phyloP scores from a whole-genome alignment of 257 asterid species.

The Fraxinus excelsior region DNA sequence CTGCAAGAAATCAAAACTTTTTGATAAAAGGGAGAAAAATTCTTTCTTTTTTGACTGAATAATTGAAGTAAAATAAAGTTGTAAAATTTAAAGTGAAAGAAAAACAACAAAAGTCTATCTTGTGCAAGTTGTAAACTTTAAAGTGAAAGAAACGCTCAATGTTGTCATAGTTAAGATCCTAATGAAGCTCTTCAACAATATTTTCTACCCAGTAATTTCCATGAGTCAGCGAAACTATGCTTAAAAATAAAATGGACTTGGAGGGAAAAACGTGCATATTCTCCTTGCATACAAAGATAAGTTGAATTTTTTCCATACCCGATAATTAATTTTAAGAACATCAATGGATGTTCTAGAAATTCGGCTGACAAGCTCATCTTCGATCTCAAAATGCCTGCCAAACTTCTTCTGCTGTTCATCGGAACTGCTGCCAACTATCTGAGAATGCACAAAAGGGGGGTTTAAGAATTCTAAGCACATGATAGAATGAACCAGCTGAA shows the following conservation, averaged over 20 bases:
- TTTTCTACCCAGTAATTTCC: no score
- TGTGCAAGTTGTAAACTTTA: no score
- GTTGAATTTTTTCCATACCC: conserved; percentile 45
- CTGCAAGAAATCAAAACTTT: no score
- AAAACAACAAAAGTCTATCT: no score
- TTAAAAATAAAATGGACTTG: neutral
- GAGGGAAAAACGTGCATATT: neutral
- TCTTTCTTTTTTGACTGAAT: no score
- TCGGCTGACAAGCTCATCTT: conserved; percentile 96
- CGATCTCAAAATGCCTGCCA: conserved; percentile 92
- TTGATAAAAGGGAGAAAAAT: no score
- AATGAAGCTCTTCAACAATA: no score
- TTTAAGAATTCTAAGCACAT: no score
- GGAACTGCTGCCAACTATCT: conserved; percentile 82
- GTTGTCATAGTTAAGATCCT: no score
- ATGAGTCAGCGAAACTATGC: neutral
- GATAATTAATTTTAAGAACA: conserved; percentile 76
- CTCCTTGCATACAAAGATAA: neutral
- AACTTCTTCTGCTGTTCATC: conserved; percentile 95
- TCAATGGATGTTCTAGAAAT: conserved; percentile 89
- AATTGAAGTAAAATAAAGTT: no score
- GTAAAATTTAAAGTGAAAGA: no score
- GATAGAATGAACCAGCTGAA: neutral
- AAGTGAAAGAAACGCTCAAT: no score
- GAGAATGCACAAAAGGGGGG: conserved; percentile 10